phyloP scores from a whole-genome alignment of 495 filamentous ascomycete genomes.

The Penicillium mononematosum region DNA sequence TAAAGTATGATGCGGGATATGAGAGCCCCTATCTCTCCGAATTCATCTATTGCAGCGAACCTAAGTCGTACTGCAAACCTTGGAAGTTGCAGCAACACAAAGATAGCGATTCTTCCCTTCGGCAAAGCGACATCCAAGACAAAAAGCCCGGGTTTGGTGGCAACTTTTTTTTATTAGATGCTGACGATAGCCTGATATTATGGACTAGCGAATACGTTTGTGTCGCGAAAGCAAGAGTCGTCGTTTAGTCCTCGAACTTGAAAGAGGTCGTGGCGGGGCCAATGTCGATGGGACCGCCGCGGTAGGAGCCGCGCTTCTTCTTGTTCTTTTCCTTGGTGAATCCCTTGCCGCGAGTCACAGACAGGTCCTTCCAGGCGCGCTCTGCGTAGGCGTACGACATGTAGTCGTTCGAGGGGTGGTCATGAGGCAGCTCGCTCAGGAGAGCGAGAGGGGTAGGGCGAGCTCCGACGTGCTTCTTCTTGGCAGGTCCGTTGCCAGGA shows the following conservation, averaged over 20 bases:
- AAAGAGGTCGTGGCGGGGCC: conserved; percentile 59
- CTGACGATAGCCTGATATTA: not conserved
- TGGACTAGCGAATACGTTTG: conserved; percentile 4
- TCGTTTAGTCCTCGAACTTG: conserved; percentile 78
- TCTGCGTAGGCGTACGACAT: conserved; percentile 84
- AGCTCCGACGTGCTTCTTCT: conserved; percentile 52
- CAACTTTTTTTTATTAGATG: not conserved
- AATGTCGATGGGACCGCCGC: conserved; percentile 80
- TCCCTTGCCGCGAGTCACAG: conserved; percentile 88
- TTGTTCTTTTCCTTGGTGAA: conserved; percentile 99
- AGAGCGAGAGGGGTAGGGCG: conserved; percentile 46
- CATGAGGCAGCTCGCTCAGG: conserved; percentile 44
- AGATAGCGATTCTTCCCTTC: not conserved
- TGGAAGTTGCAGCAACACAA: not conserved
- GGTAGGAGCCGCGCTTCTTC: conserved; percentile 79
- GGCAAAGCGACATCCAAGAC: conserved; percentile 3
- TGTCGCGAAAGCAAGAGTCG: conserved; percentile 1
- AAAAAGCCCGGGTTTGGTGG: not conserved
- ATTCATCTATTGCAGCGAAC: not conserved
- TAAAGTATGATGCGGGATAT: conserved; percentile 1
- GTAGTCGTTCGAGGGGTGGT: conserved; percentile 68
- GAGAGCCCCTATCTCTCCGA: not conserved
- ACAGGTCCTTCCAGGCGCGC: conserved; percentile 80
- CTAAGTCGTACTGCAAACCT: not conserved
- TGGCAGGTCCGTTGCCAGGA: conserved; percentile 41